Conservation (phyloP, 1,139 yeast species). For the Pichia inconspicua region DNA sequence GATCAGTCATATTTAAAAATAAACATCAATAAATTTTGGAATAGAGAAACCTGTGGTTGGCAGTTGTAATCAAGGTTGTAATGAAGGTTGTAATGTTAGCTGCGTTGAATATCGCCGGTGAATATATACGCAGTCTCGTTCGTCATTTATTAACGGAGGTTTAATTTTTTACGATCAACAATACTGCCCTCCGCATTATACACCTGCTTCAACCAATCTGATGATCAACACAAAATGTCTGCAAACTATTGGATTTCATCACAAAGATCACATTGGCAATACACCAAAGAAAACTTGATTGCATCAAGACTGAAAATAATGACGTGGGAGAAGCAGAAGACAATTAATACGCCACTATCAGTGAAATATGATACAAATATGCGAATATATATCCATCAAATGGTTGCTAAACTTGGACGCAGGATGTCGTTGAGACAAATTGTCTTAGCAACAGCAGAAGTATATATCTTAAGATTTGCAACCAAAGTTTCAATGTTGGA, state of each 20-base stretch:
- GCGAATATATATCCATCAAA: conserved; percentile 61
- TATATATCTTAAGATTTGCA: conserved; percentile 68
- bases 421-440: conserved; percentile 71
- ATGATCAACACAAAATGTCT: conserved; percentile 32
- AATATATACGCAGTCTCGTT: too few species aligned
- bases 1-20: conserved; percentile 51
- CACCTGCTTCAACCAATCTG: too few species aligned
- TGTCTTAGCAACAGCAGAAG: conserved; percentile 83
- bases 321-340: conserved; percentile 11
- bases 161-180: background rate
- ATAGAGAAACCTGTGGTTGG: background rate
- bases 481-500: conserved; percentile 70
- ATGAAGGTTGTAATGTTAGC: background rate
- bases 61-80: too few species aligned
- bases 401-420: conserved; percentile 70
- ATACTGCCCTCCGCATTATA: too few species aligned
- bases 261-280: conserved; percentile 57
- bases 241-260: conserved; percentile 67
- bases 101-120: too few species aligned
- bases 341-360: conserved; percentile 2
- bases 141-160: background rate
- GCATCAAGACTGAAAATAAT: conserved; percentile 2
- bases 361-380: conserved; percentile 46
- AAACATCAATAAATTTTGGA: background rate
- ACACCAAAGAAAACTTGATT: conserved; percentile 26